Evolutionary conservation across 1,284 basidiomycete genomes (phyloP).

Genomic region (Ceratobasidium theobromae): DNA sequence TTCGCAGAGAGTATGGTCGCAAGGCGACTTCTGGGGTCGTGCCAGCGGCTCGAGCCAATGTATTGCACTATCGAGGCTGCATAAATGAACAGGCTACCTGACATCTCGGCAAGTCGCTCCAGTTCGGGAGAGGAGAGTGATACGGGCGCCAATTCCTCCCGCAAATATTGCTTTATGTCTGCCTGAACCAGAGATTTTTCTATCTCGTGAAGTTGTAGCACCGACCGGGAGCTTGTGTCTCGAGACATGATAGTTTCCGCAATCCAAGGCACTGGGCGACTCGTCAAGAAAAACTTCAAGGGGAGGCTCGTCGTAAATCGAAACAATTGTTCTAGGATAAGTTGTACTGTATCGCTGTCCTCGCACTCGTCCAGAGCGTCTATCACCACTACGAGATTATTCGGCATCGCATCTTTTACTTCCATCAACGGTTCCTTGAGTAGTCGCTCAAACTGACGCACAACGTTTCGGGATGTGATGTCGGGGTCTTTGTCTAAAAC

Average conservation of each 20-base stretch:
- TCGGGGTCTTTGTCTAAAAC: background rate
- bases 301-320: background rate
- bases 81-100: too few species aligned
- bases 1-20: too few species aligned
- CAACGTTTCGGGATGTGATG: background rate
- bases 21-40: too few species aligned
- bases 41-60: too few species aligned
- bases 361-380: constrained; percentile 33
- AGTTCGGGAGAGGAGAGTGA: too few species aligned
- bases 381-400: constrained; percentile 8
- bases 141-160: background rate
- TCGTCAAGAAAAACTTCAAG: constrained; percentile 29
- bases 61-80: too few species aligned
- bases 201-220: constrained; percentile 13
- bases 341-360: background rate
- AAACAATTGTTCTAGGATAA: background rate
- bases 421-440: constrained; percentile 12
- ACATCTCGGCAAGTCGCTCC: too few species aligned
- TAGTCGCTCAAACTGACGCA: constrained; percentile 17
- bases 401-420: background rate
- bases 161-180: constrained; percentile 22
- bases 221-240: background rate
- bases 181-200: constrained; percentile 4
- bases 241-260: background rate
- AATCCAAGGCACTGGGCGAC: constrained; percentile 14